Percentiles rank a stretch among this genome's conserved stretches.
Evolutionary conservation across 371 early-diverging fungal species (phyloP).

Genomic region (Syncephalastrum contaminatum): DNA sequence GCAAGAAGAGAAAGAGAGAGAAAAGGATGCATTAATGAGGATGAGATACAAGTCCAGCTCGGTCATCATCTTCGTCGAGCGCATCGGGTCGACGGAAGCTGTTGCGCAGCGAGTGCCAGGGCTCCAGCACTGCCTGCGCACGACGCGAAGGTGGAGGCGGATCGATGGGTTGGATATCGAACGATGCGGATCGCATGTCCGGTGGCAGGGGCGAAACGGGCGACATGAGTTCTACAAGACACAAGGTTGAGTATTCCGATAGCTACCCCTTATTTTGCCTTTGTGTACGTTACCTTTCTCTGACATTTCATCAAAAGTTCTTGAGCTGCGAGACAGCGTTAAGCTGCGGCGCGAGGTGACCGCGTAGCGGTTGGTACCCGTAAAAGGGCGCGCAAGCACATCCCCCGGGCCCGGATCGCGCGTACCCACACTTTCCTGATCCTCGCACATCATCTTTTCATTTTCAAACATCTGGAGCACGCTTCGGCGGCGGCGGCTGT

Average conservation of each 20-base stretch:
- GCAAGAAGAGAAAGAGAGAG: neutral
- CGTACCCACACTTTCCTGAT: slow-evolving; percentile 13
- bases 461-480: slow-evolving; percentile 31
- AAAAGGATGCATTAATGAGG: neutral
- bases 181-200: too few species aligned
- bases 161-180: too few species aligned
- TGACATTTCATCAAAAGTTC: neutral
- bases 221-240: too few species aligned
- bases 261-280: too few species aligned
- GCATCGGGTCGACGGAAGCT: slow-evolving; percentile 2
- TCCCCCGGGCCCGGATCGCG: slow-evolving; percentile 32
- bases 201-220: too few species aligned
- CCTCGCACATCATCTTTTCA: slow-evolving; percentile 19
- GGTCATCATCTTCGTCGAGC: slow-evolving; percentile 4
- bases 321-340: too few species aligned
- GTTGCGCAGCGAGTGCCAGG: slow-evolving; percentile 1
- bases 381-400: slow-evolving; percentile 33
- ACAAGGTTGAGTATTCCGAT: too few species aligned
- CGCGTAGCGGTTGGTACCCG: slow-evolving; percentile 30
- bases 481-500: slow-evolving; percentile 19
- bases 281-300: slow-evolving; percentile 4
- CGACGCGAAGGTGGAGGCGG: too few species aligned
- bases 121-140: neutral
- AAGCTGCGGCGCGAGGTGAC: slow-evolving; percentile 24
- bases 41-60: slow-evolving; percentile 1